Base-by-base conservation (phyloP, 495 filamentous ascomycete genomes). In the Elasticomyces elasticus region DNA sequence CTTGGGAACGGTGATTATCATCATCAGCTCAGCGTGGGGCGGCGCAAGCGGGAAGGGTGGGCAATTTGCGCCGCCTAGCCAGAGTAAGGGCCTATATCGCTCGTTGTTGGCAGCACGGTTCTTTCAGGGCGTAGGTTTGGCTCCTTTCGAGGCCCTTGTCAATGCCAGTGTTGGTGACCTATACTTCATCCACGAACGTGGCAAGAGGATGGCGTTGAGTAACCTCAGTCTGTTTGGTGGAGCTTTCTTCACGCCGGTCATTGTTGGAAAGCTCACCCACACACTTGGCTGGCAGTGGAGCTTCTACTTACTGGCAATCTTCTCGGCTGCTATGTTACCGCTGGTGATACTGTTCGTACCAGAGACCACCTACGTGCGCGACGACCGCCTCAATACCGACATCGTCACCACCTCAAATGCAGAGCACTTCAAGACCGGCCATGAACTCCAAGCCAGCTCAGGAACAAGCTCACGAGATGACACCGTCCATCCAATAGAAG, bases 221-320 rank as follows among this genome's bases (percentile, higher is more conserved):
- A 96, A 95, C 66, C 78, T 96, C 46, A 81, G 89, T 2, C 75
- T 95, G 10, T 96, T 94, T 65, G 90, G 90, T 0, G 87, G 89
- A 5, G 87, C 90, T 3, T 95, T 96, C 62, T 84, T 95, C 64
- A 95, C 90, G 0, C 90, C 89, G 0, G 87, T 94, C 25, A 68
- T 91, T 10, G 88, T 89, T 11, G 90, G 90, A 28, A 89, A 86
- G 64, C 89, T 95, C 55, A 90, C 89, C 20, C 69, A 76, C 41
- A 73, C 74, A 0, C 75, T 96, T 13, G 77, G 79, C 24, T 96
- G 88, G 87, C 66, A 75, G 61, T 51, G 79, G 70, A 66, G 63
- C 2, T 74, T 74, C 54, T 72, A 72, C 59, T 64, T 74, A 42
- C 62, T 74, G 19, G 70, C 71, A 45, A 74, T 74, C 48, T 72